Conservation (phyloP, 225 moss, liverwort and hornwort species). For the Lunularia cruciata region DNA sequence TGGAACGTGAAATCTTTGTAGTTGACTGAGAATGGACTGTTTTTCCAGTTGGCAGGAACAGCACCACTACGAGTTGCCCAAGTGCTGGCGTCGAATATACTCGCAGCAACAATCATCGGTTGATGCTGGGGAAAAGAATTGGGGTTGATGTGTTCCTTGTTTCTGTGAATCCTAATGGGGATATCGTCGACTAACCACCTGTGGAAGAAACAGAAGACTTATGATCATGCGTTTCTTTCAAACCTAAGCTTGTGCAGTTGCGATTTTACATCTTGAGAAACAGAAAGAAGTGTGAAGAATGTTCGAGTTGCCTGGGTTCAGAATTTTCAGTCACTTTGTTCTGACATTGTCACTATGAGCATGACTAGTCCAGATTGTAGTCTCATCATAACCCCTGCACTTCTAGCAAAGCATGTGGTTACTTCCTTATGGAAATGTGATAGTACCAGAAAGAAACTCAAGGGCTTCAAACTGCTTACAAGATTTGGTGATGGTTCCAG, state of each 20-base stretch:
- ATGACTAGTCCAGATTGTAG: neutral
- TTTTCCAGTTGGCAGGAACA: slow-evolving; percentile 32
- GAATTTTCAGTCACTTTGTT: neutral
- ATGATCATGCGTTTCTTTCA: neutral
- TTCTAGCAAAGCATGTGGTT: neutral
- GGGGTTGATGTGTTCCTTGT: slow-evolving; percentile 3
- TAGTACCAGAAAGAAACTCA: neutral
- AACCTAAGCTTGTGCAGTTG: too few species aligned
- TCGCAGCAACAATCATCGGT: slow-evolving; percentile 26
- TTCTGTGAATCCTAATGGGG: slow-evolving; percentile 24
- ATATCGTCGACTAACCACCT: slow-evolving; percentile 29
- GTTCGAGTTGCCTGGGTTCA: neutral
- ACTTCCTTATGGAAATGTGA: neutral
- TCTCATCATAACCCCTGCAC: neutral
- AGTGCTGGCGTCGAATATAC: slow-evolving; percentile 30
- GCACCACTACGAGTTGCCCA: slow-evolving; percentile 39
- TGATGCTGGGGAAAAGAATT: slow-evolving; percentile 15
- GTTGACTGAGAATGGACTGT: slow-evolving; percentile 30
- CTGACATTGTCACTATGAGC: neutral
- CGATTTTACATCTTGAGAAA: too few species aligned
- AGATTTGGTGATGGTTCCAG: slow-evolving; percentile 58
- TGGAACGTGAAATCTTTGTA: slow-evolving; percentile 31
- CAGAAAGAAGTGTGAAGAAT: neutral
- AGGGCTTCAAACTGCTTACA: slow-evolving; percentile 31
- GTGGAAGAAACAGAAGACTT: neutral